Evolutionary conservation across 1,284 basidiomycete species (phyloP).

Genomic region (Porogramme epimiltina): DNA sequence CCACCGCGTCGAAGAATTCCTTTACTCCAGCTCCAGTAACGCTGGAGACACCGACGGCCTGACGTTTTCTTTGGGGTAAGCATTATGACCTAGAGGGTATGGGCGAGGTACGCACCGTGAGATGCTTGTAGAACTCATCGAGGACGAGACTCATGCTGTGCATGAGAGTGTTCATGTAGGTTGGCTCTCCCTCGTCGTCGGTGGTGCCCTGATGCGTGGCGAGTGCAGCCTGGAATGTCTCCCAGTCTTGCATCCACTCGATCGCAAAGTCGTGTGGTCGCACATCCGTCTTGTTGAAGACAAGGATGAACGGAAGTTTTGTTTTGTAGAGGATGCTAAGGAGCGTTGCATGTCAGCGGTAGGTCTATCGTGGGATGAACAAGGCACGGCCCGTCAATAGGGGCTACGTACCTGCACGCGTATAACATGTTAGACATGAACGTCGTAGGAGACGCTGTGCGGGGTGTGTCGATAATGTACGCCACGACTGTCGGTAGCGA

Average conservation of each 20-base stretch:
- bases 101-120: slow-evolving; percentile 60
- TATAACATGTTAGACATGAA: slow-evolving; percentile 99
- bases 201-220: slow-evolving; percentile 63
- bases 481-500: slow-evolving; percentile 93
- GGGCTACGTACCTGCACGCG: slow-evolving; percentile 89
- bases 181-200: slow-evolving; percentile 88
- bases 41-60: slow-evolving; percentile 96
- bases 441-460: slow-evolving; percentile 93
- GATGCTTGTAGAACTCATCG: slow-evolving; percentile 98
- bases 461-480: slow-evolving; percentile 97
- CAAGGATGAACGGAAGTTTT: slow-evolving; percentile 93
- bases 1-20: slow-evolving; percentile 90
- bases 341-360: slow-evolving; percentile 1
- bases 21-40: slow-evolving; percentile 92
- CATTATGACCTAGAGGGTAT: background rate
- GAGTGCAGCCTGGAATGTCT: slow-evolving; percentile 80
- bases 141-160: slow-evolving; percentile 98
- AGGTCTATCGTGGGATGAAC: background rate
- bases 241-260: slow-evolving; percentile 99
- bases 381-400: no score
- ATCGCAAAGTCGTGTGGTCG: slow-evolving; percentile 88
- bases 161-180: slow-evolving; percentile 99
- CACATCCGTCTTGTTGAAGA: slow-evolving; percentile 99
- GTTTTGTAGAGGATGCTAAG: slow-evolving; percentile 97
- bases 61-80: background rate